Evolutionary conservation across 78 protist genomes (phyloP).

Genomic region (Dictyostelium firmibasis): DNA sequence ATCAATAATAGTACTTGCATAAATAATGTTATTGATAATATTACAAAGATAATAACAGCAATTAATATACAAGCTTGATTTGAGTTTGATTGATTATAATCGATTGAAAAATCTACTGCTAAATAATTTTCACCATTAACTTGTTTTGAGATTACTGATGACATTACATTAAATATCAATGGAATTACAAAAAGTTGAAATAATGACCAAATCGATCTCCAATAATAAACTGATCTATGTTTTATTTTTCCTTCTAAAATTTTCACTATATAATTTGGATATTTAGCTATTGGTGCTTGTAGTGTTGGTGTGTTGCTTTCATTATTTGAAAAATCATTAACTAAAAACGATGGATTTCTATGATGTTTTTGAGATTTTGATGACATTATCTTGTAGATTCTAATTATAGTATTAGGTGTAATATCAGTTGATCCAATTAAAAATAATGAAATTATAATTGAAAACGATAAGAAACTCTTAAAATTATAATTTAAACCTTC

Average conservation of each 20-base stretch:
- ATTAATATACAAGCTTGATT: background rate
- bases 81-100: background rate
- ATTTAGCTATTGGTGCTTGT: background rate
- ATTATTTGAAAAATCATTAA: too few species aligned
- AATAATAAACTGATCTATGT: background rate
- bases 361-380: too few species aligned
- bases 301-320: background rate
- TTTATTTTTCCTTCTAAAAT: background rate
- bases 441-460: background rate
- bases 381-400: background rate
- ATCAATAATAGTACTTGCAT: too few species aligned
- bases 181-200: background rate
- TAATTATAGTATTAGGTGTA: background rate
- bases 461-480: background rate
- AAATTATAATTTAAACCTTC: background rate
- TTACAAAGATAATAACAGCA: background rate
- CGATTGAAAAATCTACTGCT: background rate
- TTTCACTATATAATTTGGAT: background rate
- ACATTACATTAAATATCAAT: background rate
- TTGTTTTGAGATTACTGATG: background rate
- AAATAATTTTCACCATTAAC: background rate
- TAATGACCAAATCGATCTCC: background rate
- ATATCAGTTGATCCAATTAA: background rate
- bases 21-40: background rate
- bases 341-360: too few species aligned